These are phyloP conservation scores for Serpula lacrymans DNA, from an alignment of 768 basidiomycete species.

Conservation along the genomic window DNA sequence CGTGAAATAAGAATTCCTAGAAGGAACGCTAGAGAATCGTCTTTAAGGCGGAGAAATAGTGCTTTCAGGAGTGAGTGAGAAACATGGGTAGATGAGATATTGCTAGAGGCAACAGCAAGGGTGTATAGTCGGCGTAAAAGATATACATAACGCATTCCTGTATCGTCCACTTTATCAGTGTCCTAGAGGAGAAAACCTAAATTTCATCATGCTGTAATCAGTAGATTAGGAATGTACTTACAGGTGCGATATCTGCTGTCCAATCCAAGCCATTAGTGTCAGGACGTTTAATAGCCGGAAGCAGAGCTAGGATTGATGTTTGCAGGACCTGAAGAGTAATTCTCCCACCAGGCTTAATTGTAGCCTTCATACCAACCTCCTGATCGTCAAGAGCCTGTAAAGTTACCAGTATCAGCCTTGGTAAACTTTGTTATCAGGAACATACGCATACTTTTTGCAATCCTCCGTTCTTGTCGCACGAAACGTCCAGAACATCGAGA, in stretches of 20 bases:
- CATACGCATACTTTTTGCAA: constrained; percentile 29
- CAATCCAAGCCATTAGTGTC: constrained; percentile 44
- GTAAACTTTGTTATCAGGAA: constrained; percentile 28
- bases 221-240: constrained; percentile 20
- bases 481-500: constrained; percentile 41
- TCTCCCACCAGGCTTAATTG: constrained; percentile 58
- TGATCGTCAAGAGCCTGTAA: constrained; percentile 43
- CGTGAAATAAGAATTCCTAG: constrained; percentile 61
- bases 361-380: constrained; percentile 45
- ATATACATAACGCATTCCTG: constrained; percentile 45
- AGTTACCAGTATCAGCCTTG: constrained; percentile 22
- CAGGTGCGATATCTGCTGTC: constrained; percentile 37
- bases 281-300: constrained; percentile 50
- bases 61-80: constrained; percentile 55
- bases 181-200: constrained; percentile 8
- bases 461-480: constrained; percentile 2
- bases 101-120: constrained; percentile 55
- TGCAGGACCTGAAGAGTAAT: constrained; percentile 57
- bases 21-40: constrained; percentile 77
- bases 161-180: constrained; percentile 11
- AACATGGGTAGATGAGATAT: constrained; percentile 38
- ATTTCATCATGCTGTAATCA: constrained; percentile 1
- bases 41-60: constrained; percentile 65
- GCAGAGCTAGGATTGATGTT: constrained; percentile 47
- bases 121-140: constrained; percentile 66